Conservation (phyloP, 352 stramenopile species). For the Thraustotheca clavata region DNA sequence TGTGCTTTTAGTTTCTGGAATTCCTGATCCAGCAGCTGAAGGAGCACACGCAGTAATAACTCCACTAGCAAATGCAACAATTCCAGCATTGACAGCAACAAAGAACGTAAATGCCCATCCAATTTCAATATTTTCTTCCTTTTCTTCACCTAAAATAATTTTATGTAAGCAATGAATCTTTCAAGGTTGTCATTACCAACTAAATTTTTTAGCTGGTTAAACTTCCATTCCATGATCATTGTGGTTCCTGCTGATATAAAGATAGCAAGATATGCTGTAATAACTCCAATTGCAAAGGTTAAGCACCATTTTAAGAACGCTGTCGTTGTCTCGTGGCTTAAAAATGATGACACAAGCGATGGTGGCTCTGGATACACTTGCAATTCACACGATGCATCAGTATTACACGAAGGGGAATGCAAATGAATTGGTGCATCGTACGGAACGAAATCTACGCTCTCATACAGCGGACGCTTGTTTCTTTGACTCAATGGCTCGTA, state of each 20-base stretch:
- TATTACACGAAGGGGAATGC: constrained; percentile 1
- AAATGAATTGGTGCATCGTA: background rate
- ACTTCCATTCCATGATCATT: constrained; percentile 11
- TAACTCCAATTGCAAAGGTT: constrained; percentile 12
- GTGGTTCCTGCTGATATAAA: background rate
- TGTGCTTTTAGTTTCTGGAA: constrained; percentile 53
- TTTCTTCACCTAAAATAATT: constrained; percentile 2
- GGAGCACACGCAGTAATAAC: constrained; percentile 2
- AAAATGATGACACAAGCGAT: background rate
- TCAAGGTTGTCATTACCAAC: constrained; percentile 1
- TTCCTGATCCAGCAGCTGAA: constrained; percentile 25
- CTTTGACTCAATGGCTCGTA: background rate
- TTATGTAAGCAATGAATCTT: background rate
- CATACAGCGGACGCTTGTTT: background rate
- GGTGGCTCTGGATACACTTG: background rate
- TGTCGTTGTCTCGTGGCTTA: background rate
- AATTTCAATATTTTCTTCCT: background rate
- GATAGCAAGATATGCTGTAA: constrained; percentile 3
- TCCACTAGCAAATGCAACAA: background rate
- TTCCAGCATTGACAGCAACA: background rate
- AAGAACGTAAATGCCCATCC: background rate
- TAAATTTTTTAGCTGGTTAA: background rate
- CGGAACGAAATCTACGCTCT: constrained; percentile 17
- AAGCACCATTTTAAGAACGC: constrained; percentile 14
- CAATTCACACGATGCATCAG: background rate